phyloP scores from a whole-genome alignment of 1,284 basidiomycete species.

The Moesziomyces sp. region DNA sequence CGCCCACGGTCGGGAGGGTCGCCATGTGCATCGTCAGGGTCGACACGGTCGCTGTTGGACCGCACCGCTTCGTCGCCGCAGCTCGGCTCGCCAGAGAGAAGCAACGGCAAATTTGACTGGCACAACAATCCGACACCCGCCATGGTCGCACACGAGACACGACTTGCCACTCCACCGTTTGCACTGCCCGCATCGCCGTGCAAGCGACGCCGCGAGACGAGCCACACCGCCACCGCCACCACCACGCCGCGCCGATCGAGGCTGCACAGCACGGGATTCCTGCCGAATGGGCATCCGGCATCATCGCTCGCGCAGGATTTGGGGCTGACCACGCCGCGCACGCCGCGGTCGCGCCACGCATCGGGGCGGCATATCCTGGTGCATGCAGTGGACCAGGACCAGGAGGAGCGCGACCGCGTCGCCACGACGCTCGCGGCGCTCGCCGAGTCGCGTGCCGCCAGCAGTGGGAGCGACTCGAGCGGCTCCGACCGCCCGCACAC shows the following conservation, averaged over 20 bases:
- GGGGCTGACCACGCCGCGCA: conserved; percentile 40
- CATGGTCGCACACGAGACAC: conserved; percentile 36
- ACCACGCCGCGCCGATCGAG: conserved; percentile 17
- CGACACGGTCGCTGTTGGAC: conserved; percentile 28
- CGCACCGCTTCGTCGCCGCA: conserved; percentile 47
- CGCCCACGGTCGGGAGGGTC: not conserved
- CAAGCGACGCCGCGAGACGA: conserved; percentile 34
- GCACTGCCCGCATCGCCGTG: conserved; percentile 29
- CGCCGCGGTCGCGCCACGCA: conserved; percentile 45
- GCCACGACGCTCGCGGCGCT: conserved; percentile 37
- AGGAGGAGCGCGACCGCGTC: conserved; percentile 43
- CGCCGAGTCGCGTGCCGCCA: conserved; percentile 24
- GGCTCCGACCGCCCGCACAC: conserved; percentile 24
- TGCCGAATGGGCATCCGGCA: conserved; percentile 55
- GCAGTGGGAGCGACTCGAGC: conserved; percentile 13
- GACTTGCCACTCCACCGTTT: conserved; percentile 24
- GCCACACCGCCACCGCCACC: conserved; percentile 15
- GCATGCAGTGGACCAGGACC: conserved; percentile 31
- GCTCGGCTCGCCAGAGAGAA: conserved; percentile 49
- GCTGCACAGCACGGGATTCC: conserved; percentile 38
- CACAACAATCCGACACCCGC: conserved; percentile 49
- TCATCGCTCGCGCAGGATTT: conserved; percentile 56
- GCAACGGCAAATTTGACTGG: conserved; percentile 45
- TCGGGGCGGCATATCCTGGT: conserved; percentile 25
- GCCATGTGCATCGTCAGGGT: not conserved